Conservation (phyloP, 768 basidiomycete genomes). For the Leccinum sublutescens region DNA sequence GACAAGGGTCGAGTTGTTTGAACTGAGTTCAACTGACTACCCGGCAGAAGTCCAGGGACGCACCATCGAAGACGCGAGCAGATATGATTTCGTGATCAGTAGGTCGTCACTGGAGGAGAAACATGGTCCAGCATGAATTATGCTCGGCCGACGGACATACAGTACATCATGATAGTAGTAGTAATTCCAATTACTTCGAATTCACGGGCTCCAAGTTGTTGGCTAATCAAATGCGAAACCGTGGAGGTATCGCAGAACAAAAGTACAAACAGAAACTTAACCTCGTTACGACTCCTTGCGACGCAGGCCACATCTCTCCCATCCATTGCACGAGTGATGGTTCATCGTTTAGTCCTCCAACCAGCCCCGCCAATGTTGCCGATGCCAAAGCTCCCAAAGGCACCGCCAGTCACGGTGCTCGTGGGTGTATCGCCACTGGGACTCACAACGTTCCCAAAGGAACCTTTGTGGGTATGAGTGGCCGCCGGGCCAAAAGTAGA, state of each 20-base stretch:
- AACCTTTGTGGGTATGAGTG: slow-evolving; percentile 21
- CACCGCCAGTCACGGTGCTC: slow-evolving; percentile 36
- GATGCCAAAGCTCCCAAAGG: slow-evolving; percentile 49
- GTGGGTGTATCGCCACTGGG: slow-evolving; percentile 25
- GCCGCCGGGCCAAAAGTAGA: slow-evolving; percentile 53
- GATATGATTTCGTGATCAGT: background rate
- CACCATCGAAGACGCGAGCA: background rate
- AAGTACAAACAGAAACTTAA: slow-evolving; percentile 10
- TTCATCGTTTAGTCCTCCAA: slow-evolving; percentile 30
- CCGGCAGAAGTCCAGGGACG: background rate
- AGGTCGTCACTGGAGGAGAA: background rate
- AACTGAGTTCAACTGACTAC: background rate
- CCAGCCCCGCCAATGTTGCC: slow-evolving; percentile 37
- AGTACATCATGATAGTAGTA: background rate
- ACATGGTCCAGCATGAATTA: background rate
- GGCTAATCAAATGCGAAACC: slow-evolving; percentile 6
- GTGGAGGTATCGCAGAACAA: slow-evolving; percentile 11
- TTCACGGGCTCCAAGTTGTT: background rate
- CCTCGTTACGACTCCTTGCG: slow-evolving; percentile 4
- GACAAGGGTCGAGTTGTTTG: background rate
- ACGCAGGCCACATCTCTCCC: background rate
- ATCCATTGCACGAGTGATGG: background rate
- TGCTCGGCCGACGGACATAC: background rate
- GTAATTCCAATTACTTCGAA: background rate
- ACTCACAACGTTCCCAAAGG: slow-evolving; percentile 17